Conservation (phyloP, 1,139 yeast species). For the Hansenula lynferdii region DNA sequence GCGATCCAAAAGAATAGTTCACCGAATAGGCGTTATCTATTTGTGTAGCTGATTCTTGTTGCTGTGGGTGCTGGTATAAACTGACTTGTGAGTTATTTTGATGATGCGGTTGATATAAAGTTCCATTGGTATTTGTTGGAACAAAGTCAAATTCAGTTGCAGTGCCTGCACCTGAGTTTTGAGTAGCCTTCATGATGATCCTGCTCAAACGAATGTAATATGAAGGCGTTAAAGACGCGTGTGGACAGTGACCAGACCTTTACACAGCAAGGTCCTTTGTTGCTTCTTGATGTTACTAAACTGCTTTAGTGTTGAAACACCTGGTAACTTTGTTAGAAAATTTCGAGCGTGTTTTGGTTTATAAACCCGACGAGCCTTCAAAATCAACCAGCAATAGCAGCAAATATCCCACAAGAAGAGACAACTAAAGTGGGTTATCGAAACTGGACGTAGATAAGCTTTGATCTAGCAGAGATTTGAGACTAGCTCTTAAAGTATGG, state of each 20-base stretch:
- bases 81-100: background rate
- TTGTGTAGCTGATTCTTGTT: no score
- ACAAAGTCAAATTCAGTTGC: background rate
- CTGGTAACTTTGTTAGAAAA: background rate
- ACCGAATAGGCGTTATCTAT: no score
- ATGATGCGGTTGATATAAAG: background rate
- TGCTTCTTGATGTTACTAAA: no score
- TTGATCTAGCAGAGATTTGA: no score
- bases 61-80: background rate
- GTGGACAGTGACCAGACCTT: no score
- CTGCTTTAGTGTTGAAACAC: background rate
- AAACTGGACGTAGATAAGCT: no score
- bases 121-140: background rate
- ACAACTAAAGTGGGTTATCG: no score
- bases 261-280: no score
- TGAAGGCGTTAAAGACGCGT: no score
- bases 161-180: background rate
- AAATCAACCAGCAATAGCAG: background rate
- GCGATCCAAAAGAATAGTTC: no score
- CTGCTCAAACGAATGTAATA: no score
- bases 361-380: conserved; percentile 1
- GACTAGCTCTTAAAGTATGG: no score
- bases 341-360: conserved; percentile 1
- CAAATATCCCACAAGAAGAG: background rate
- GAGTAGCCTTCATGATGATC: background rate